Conservation (phyloP, 371 early-diverging fungal species). For the Rhizopus stolonifer region DNA sequence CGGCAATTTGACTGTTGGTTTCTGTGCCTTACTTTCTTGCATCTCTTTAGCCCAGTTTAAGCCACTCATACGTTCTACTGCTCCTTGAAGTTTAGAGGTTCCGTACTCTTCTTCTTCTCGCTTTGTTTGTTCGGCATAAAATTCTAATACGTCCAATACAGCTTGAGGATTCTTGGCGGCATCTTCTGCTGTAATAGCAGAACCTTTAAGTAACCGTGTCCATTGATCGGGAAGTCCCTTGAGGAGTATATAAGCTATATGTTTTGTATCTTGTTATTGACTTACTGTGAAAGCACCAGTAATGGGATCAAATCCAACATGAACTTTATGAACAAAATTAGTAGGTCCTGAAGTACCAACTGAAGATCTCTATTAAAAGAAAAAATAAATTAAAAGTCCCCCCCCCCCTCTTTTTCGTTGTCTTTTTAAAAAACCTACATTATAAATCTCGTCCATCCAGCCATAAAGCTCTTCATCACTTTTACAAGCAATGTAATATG, state of each 20-base stretch:
- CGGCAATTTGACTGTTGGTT: constrained; percentile 22
- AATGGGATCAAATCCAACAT: constrained; percentile 92
- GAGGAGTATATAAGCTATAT: too few species aligned
- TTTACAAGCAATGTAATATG: constrained; percentile 83
- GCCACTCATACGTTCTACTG: constrained; percentile 31
- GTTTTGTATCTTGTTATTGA: background rate
- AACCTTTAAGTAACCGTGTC: constrained; percentile 85
- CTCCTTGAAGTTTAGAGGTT: constrained; percentile 28
- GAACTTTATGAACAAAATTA: constrained; percentile 91
- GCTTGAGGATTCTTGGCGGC: constrained; percentile 95
- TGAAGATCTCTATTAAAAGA: constrained; percentile 67
- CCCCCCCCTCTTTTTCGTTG: background rate
- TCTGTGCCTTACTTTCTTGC: constrained; percentile 13
- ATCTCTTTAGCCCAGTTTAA: constrained; percentile 31
- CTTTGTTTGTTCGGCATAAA: constrained; percentile 85
- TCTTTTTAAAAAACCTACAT: constrained; percentile 40
- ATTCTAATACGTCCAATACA: constrained; percentile 95
- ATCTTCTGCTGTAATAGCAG: constrained; percentile 93
- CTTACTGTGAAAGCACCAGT: constrained; percentile 89
- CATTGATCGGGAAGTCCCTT: constrained; percentile 93
- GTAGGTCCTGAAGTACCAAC: constrained; percentile 89
- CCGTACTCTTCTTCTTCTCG: constrained; percentile 55
- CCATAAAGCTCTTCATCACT: constrained; percentile 94
- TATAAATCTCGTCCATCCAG: constrained; percentile 95
- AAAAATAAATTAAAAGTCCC: background rate